phyloP scores from a whole-genome alignment of 257 asterid genomes.

The Jasminum sambac region DNA sequence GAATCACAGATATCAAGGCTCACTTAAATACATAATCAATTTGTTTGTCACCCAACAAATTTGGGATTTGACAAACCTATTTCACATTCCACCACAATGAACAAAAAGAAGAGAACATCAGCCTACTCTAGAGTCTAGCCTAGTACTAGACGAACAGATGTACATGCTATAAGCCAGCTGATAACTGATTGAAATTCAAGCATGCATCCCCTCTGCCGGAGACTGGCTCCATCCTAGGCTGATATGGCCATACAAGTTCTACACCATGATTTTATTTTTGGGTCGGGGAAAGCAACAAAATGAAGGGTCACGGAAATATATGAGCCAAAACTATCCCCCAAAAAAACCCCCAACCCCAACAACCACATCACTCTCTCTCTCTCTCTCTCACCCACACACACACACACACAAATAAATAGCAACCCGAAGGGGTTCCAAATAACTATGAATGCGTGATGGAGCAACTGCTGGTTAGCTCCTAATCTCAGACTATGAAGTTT shows the following conservation, averaged over 20 bases:
- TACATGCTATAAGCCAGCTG: constrained; percentile 8
- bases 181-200: neutral
- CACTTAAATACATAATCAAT: neutral
- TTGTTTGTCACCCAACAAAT: neutral
- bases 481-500: neutral
- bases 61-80: neutral
- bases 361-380: too few species aligned
- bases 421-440: neutral
- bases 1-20: neutral
- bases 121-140: constrained; percentile 1
- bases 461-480: too few species aligned
- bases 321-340: neutral
- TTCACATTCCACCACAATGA: neutral
- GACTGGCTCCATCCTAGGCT: neutral
- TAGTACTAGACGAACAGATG: constrained; percentile 2
- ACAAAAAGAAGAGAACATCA: neutral
- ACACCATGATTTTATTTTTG: neutral
- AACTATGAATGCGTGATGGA: too few species aligned
- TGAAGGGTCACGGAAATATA: neutral
- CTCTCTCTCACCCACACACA: too few species aligned
- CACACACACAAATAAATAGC: too few species aligned
- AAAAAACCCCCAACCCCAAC: too few species aligned
- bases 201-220: constrained; percentile 8
- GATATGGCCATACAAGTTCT: constrained; percentile 4
- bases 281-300: too few species aligned